Conservation (phyloP, 306 rosid genomes). For the barrel medic (Medicago truncatula) region DNA sequence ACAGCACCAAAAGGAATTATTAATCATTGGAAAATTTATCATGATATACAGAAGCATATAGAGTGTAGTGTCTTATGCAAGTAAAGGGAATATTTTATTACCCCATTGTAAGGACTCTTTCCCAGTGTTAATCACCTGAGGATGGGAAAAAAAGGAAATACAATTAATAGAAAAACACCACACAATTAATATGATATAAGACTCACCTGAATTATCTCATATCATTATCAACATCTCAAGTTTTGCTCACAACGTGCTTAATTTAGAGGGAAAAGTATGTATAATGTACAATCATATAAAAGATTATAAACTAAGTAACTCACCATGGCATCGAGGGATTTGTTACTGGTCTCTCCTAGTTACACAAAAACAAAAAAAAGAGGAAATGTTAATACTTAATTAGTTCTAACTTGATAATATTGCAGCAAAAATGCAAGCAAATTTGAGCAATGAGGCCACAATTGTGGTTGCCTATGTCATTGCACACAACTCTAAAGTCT, state of each 20-base stretch:
- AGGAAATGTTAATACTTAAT: constrained; percentile 10
- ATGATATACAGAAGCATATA: not conserved
- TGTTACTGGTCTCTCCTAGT: constrained; percentile 78
- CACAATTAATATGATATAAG: not conserved
- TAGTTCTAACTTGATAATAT: too few relatives aligned
- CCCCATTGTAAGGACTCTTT: constrained; percentile 95
- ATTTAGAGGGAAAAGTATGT: too few relatives aligned
- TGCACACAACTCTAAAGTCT: too few relatives aligned
- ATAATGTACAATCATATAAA: not conserved
- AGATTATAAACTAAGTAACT: constrained; percentile 33
- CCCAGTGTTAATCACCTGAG: constrained; percentile 80
- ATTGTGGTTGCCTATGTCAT: too few relatives aligned
- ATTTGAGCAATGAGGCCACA: too few relatives aligned
- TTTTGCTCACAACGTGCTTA: not conserved
- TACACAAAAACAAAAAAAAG: constrained; percentile 16
- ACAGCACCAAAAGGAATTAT: not conserved
- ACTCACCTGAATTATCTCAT: not conserved
- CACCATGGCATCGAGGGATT: constrained; percentile 90
- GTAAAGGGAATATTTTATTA: constrained; percentile 36
- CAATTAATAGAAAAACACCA: not conserved
- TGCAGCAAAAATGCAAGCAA: too few relatives aligned
- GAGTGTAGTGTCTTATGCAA: not conserved
- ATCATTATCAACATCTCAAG: not conserved
- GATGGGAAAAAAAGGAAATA: not conserved
- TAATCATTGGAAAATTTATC: not conserved